Evolutionary conservation across 371 early-diverging fungal genomes (phyloP).

Genomic region (Lichtheimia corymbifera): DNA sequence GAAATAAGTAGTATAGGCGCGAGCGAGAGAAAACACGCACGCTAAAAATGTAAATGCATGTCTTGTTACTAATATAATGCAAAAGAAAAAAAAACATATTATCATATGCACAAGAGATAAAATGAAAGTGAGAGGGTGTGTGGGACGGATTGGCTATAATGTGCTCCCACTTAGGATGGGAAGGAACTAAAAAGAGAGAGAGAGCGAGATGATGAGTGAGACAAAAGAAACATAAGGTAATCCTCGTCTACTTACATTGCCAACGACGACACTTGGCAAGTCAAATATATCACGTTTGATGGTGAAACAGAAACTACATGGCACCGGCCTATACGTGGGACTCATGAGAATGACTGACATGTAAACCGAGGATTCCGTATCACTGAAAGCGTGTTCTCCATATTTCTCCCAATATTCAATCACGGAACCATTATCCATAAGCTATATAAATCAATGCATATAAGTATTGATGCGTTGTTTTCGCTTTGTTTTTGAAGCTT

Average conservation of each 20-base stretch:
- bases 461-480: neutral
- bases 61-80: neutral
- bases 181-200: conserved; percentile 1
- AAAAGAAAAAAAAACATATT: neutral
- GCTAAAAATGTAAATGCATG: no score
- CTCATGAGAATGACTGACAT: conserved; percentile 73
- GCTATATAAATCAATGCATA: conserved; percentile 28
- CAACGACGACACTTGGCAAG: conserved; percentile 82
- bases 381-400: conserved; percentile 86
- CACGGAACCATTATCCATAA: conserved; percentile 87
- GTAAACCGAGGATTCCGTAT: conserved; percentile 80
- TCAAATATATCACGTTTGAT: conserved; percentile 92
- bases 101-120: neutral
- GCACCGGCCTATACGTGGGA: conserved; percentile 65
- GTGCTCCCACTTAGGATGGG: conserved; percentile 11
- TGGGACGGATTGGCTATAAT: conserved; percentile 1
- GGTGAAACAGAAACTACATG: conserved; percentile 89
- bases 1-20: no score
- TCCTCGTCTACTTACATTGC: conserved; percentile 51
- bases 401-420: conserved; percentile 94
- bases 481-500: neutral
- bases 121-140: neutral
- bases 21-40: no score
- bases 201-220: neutral
- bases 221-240: neutral